Conservation (phyloP, 106 monocot genomes). For the Apostasia ramifera region DNA sequence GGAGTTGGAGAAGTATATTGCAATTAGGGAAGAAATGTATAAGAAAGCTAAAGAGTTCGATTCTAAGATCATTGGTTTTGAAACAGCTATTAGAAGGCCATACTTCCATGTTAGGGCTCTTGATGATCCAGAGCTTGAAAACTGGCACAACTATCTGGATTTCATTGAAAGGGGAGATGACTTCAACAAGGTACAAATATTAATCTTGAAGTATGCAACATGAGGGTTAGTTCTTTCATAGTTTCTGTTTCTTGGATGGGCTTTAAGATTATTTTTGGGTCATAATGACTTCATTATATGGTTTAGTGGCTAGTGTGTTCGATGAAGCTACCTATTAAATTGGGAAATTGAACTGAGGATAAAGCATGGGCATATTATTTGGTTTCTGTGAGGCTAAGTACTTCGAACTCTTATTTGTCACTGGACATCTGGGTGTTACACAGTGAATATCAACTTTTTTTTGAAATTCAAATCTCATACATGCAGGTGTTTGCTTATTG, state of each 20-base stretch:
- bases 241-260: slow-evolving; percentile 35
- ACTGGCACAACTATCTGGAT: slow-evolving; percentile 97
- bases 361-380: slow-evolving; percentile 76
- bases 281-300: slow-evolving; percentile 73
- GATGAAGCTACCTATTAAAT: slow-evolving; percentile 87
- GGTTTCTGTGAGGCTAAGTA: slow-evolving; percentile 99
- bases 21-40: slow-evolving; percentile 96
- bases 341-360: slow-evolving; percentile 85
- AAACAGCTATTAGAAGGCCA: slow-evolving; percentile 96
- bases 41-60: slow-evolving; percentile 97
- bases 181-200: slow-evolving; percentile 78
- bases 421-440: slow-evolving; percentile 72
- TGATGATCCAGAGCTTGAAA: slow-evolving; percentile 96
- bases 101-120: slow-evolving; percentile 97
- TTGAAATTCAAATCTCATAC: slow-evolving; percentile 94
- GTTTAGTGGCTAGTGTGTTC: slow-evolving; percentile 75
- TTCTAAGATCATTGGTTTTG: slow-evolving; percentile 94
- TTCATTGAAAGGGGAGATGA: slow-evolving; percentile 90
- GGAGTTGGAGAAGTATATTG: slow-evolving; percentile 85
- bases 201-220: background rate
- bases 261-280: slow-evolving; percentile 61
- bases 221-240: slow-evolving; percentile 14
- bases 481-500: slow-evolving; percentile 99
- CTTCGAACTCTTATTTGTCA: slow-evolving; percentile 80
- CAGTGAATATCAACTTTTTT: slow-evolving; percentile 27